Evolutionary conservation across 2,329 filamentous ascomycete species (phyloP).

Genomic region (Epichloe elymi): DNA sequence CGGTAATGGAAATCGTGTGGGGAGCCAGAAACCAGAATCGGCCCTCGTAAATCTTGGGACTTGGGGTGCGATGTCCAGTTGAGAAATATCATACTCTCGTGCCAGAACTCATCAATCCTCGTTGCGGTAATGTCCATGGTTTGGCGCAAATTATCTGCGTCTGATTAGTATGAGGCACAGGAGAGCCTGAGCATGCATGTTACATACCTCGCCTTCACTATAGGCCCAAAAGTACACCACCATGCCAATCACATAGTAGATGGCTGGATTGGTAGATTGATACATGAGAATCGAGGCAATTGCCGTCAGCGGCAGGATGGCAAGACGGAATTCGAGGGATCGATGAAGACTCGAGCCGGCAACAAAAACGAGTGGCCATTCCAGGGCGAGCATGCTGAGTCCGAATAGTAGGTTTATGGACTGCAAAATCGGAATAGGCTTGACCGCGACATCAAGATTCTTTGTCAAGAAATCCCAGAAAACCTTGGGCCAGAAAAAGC

Average conservation of each 20-base stretch:
- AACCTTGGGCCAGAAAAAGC: conserved; percentile 97
- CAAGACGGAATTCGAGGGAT: conserved; percentile 74
- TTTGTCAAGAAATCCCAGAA: conserved; percentile 96
- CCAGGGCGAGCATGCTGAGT: conserved; percentile 65
- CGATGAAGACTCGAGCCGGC: conserved; percentile 70
- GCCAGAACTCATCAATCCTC: conserved; percentile 21
- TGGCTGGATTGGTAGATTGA: conserved; percentile 78
- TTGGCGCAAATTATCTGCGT: conserved; percentile 52
- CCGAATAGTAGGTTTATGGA: conserved; percentile 80
- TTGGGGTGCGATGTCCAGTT: neutral
- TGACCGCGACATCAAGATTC: conserved; percentile 74
- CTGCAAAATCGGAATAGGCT: conserved; percentile 78
- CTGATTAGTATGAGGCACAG: conserved; percentile 6
- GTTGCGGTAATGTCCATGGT: conserved; percentile 56
- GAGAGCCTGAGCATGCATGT: conserved; percentile 9
- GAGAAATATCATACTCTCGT: conserved; percentile 1
- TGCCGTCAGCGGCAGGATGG: conserved; percentile 67
- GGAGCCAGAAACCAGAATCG: neutral
- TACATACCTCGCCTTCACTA: conserved; percentile 82
- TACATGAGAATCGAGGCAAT: conserved; percentile 70
- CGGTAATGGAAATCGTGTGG: neutral
- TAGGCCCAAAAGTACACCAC: conserved; percentile 93
- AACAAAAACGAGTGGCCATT: conserved; percentile 74
- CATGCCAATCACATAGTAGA: conserved; percentile 85
- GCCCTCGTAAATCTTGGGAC: neutral